A percentile compares a stretch with the other conserved stretches of the same genome.
These are phyloP conservation scores for Ogataea polymorpha DNA, from an alignment of 805 yeast genomes.

Conservation along the genomic window DNA sequence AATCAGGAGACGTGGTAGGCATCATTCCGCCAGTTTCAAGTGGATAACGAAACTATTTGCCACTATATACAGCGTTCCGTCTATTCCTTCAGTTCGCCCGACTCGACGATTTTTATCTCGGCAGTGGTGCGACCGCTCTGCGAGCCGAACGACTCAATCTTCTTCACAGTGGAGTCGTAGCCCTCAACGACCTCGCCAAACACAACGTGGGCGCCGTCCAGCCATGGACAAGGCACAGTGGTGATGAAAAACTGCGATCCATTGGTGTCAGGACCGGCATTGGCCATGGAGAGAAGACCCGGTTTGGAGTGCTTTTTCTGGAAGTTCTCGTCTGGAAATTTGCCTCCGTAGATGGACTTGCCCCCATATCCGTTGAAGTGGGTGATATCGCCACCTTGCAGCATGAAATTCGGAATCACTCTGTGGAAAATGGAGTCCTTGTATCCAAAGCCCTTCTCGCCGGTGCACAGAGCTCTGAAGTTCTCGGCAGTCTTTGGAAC, in stretches of 20 bases:
- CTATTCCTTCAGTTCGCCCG: conserved; percentile 49
- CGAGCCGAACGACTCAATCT: conserved; percentile 65
- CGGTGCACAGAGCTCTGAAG: conserved; percentile 87
- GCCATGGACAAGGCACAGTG: conserved; percentile 82
- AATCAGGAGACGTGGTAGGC: conserved; percentile 22
- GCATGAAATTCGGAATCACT: conserved; percentile 93
- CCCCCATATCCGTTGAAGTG: conserved; percentile 90
- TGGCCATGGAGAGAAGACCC: conserved; percentile 90
- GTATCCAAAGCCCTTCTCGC: conserved; percentile 92
- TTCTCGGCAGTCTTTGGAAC: conserved; percentile 96
- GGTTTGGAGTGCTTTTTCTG: conserved; percentile 70
- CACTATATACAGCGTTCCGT: no score
- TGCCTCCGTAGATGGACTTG: conserved; percentile 75
- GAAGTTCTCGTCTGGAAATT: conserved; percentile 78
- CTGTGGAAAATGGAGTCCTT: conserved; percentile 88
- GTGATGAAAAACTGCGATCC: conserved; percentile 97
- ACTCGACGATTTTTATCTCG: conserved; percentile 50
- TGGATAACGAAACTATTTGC: conserved; percentile 17
- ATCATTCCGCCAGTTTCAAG: conserved; percentile 34
- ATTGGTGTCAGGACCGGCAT: conserved; percentile 97
- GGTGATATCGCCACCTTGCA: conserved; percentile 91
- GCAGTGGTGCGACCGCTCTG: conserved; percentile 44
- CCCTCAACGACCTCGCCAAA: conserved; percentile 92
- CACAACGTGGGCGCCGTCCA: conserved; percentile 93
- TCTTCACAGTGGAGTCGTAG: conserved; percentile 76